These are phyloP conservation scores for Acmispon strigosus DNA, from an alignment of 306 rosid species.

Conservation along the genomic window DNA sequence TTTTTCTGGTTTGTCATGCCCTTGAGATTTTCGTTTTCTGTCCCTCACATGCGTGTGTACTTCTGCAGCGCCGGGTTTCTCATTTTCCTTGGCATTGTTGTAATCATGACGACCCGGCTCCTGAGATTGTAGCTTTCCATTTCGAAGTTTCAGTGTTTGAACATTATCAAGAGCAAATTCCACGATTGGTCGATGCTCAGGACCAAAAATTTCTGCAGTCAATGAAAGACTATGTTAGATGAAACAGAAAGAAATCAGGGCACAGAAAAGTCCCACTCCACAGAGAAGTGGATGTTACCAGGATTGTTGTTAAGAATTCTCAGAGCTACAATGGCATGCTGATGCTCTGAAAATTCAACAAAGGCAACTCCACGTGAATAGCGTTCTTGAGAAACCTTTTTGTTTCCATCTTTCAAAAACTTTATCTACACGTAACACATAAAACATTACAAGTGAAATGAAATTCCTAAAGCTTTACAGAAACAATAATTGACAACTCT, in stretches of 20 bases:
- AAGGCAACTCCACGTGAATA: constrained; percentile 92
- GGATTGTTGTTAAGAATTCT: constrained; percentile 96
- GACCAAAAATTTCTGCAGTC: constrained; percentile 71
- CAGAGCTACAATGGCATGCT: constrained; percentile 93
- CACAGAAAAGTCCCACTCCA: neutral
- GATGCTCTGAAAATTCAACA: constrained; percentile 88
- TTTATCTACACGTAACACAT: constrained; percentile 52
- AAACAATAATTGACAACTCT: neutral
- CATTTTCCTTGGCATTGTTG: constrained; percentile 1
- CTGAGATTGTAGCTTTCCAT: constrained; percentile 50
- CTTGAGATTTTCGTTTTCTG: constrained; percentile 47
- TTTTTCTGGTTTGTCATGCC: constrained; percentile 23
- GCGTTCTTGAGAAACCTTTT: constrained; percentile 46
- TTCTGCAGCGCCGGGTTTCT: constrained; percentile 15
- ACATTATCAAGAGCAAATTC: constrained; percentile 94
- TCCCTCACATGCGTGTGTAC: constrained; percentile 20
- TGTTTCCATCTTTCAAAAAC: constrained; percentile 70
- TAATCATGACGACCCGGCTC: constrained; percentile 23
- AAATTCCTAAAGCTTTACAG: neutral
- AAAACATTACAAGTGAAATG: neutral
- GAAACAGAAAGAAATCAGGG: neutral
- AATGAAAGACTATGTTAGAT: constrained; percentile 4
- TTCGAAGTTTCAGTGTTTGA: constrained; percentile 60
- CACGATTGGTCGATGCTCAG: constrained; percentile 86
- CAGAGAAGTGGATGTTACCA: constrained; percentile 42